Base-by-base conservation (phyloP, 805 yeast genomes). In the Schwanniomyces polymorphus region DNA sequence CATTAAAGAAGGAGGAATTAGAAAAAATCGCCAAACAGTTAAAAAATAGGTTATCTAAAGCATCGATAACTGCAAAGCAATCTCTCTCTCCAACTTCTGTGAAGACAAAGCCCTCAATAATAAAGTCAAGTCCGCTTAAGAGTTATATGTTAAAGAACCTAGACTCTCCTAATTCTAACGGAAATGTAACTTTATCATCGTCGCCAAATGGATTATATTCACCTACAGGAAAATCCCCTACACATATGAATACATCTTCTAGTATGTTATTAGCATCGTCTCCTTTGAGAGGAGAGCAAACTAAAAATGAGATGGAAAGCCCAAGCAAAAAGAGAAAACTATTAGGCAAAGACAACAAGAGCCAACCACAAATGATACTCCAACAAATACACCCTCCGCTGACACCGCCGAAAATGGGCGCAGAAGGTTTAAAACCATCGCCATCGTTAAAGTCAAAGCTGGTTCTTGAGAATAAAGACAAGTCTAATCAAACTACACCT, bases 51-150 rank as follows among this genome's bases (percentile, higher is more conserved):
- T 60, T 73, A 25, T 67, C 74, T 27, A 65, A 63, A 51, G 78
- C 78, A 10, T 68, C 76, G n/a, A 68, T 71, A 29, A 63, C 78
- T 12, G 78, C 78, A 28, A 73, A 70, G 50, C 74, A 59, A 44
- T 55, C 64, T 26, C 42, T 56, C 27, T 56, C 62, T 7, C 64
- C 67, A 1, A 48, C 49, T 1, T 18, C 41, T 2, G 34, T 41
- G 4, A 41, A 28, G 35, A 48, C 42, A 34, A 26, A 41, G 9
- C 31, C 51, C 9, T 14, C 45, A 16, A 44, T 46, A n/a, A 37
- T 53, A 33, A 47, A 44, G 48, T 50, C 56, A 35, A 60, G 59
- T 53, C 68, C 74, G 10, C 55, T 71, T 47, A 69, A 69, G 41
- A 58, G 58, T 43, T 56, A 64, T 46, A 57, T 58, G 45, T 53